A percentile compares a stretch with the other conserved stretches of the same genome.
Evolutionary conservation across 495 filamentous ascomycete species (phyloP).

Genomic region (Aspergillus biplanus): DNA sequence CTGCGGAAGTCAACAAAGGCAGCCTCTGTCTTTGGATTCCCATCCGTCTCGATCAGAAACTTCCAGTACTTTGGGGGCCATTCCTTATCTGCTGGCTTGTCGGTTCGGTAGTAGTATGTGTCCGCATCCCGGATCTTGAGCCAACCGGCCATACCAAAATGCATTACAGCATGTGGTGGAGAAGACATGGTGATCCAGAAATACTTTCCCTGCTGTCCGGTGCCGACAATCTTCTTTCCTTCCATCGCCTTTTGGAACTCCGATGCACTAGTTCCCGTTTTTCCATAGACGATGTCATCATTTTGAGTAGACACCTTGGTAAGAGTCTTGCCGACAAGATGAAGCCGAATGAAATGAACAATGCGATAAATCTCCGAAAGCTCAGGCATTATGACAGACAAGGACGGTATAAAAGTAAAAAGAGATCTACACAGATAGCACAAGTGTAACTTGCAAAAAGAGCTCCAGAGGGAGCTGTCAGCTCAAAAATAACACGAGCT

Average conservation of each 20-base stretch:
- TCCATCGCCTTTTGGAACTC: conserved; percentile 73
- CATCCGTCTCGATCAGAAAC: conserved; percentile 71
- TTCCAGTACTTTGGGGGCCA: conserved; percentile 96
- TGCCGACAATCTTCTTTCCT: conserved; percentile 75
- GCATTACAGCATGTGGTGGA: conserved; percentile 86
- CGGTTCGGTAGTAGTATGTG: conserved; percentile 75
- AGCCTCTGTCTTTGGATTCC: conserved; percentile 64
- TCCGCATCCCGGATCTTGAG: conserved; percentile 78
- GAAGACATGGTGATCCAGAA: conserved; percentile 81
- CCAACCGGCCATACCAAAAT: conserved; percentile 92
- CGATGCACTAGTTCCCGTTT: conserved; percentile 75
- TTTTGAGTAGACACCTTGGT: conserved; percentile 69
- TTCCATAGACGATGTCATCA: conserved; percentile 83
- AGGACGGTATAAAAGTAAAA: not conserved
- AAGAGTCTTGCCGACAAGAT: conserved; percentile 83
- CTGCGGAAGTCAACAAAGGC: conserved; percentile 85
- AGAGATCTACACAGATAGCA: not conserved
- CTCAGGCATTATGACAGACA: conserved; percentile 66
- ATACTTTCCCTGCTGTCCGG: conserved; percentile 91
- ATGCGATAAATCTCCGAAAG: conserved; percentile 86
- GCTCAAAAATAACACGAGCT: conserved; percentile 6
- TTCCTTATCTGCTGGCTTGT: conserved; percentile 58
- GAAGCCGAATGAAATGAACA: conserved; percentile 78
- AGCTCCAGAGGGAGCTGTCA: conserved; percentile 1
- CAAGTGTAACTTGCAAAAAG: not conserved